Base-by-base conservation (phyloP, 345 rosid species). In the Toxicodendron radicans region DNA sequence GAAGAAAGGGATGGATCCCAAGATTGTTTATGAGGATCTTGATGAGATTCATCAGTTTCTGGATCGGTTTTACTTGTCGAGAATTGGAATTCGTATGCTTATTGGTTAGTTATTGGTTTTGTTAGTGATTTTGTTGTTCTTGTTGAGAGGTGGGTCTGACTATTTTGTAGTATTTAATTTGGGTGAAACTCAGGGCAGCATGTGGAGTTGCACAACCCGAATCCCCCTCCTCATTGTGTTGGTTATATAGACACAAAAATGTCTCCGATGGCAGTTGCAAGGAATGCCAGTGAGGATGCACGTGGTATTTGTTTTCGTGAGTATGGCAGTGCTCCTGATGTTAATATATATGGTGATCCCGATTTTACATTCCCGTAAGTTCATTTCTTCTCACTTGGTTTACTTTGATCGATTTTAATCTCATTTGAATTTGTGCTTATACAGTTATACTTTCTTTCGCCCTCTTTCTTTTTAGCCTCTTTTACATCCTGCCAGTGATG, bases 181-280 rank as follows among this genome's bases (percentile, higher is more conserved):
- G 68, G 76, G 68, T 82, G 76, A 80, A 80, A 69, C 84, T 58
- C 95, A 93, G 99, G 97, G 86, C 98, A 96, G 89, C 99, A 96
- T 63, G 99, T 96, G 76, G 97, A 96, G 84, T 80, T 96, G 87
- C 99, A 96, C 83, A 93, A 93, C 81, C 95, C 95, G 52, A 88
- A 90, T 30, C 97, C 99, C 4, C 90, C 89, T 72, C 97, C 89
- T 65, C 86, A 90, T 75, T 81, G 84, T 14, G 87, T 96, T 58
- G 99, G 99, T 49, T 93, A 84, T 80, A 96, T 96, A 81, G 85
- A 96, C 79, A 91, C 98, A 41, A 91, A 88, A 83, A 93, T 91
- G 98, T 96, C 99, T 81, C 99, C 99, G 0, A 64, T 93, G 83
- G 91, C 87, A 84, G 92, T 93, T 58, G 97, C 99, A 3, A 80